These are phyloP conservation scores for Rosa lucieae DNA, from an alignment of 306 rosid genomes.

Conservation along the genomic window DNA sequence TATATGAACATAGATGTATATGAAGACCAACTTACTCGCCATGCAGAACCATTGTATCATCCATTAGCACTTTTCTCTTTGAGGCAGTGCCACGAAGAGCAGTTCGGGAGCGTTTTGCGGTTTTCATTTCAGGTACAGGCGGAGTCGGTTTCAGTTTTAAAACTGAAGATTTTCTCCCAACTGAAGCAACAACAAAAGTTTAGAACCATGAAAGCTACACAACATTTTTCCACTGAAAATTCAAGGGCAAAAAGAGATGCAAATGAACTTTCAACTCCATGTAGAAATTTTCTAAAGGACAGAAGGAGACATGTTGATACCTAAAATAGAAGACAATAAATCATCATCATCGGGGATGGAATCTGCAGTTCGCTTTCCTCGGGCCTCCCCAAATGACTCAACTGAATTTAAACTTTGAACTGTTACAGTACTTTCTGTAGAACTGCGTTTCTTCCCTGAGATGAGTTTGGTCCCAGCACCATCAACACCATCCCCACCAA, in stretches of 20 bases:
- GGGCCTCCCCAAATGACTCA: constrained; percentile 64
- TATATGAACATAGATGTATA: constrained; percentile 15
- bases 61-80: constrained; percentile 95
- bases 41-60: constrained; percentile 93
- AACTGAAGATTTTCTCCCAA: constrained; percentile 84
- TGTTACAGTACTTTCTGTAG: constrained; percentile 76
- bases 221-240: background rate
- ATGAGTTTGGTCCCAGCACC: constrained; percentile 37
- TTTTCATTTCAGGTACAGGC: constrained; percentile 49
- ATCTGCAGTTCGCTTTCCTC: constrained; percentile 57
- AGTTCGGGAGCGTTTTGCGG: constrained; percentile 58
- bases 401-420: constrained; percentile 65
- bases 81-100: constrained; percentile 52
- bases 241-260: background rate
- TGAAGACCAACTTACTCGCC: constrained; percentile 84
- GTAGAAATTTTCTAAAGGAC: constrained; percentile 11
- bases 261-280: constrained; percentile 15
- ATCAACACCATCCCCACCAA: constrained; percentile 36
- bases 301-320: constrained; percentile 38
- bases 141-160: constrained; percentile 86
- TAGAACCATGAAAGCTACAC: constrained; percentile 16
- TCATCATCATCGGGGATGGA: constrained; percentile 94
- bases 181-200: constrained; percentile 52
- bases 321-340: constrained; percentile 93
- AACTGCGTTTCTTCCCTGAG: constrained; percentile 82